A percentile compares a stretch with the other conserved stretches of the same genome.
Evolutionary conservation across 495 filamentous ascomycete species (phyloP).

Genomic region (Hypoxylon rickii): DNA sequence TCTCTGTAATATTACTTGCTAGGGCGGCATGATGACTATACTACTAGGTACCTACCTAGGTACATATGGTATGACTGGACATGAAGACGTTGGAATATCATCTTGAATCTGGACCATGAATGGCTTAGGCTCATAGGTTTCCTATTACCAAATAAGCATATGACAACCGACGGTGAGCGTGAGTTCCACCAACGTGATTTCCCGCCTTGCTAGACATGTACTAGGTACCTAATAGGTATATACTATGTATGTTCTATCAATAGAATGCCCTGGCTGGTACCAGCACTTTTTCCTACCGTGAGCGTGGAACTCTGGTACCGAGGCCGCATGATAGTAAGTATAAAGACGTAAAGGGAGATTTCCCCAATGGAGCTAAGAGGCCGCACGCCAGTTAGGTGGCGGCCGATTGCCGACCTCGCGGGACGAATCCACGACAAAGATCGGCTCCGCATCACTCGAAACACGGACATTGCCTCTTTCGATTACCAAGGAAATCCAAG

Average conservation of each 20-base stretch:
- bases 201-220: not conserved
- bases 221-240: not conserved
- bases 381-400: constrained; percentile 34
- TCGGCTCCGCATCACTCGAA: constrained; percentile 36
- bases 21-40: not conserved
- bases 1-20: too few species aligned
- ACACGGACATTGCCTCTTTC: constrained; percentile 36
- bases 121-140: not conserved
- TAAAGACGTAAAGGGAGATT: constrained; percentile 19
- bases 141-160: not conserved
- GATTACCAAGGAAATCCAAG: constrained; percentile 2
- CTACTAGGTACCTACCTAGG: not conserved
- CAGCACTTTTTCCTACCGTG: constrained; percentile 2
- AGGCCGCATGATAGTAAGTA: constrained; percentile 23
- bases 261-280: not conserved
- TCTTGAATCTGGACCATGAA: not conserved
- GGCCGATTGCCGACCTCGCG: constrained; percentile 36
- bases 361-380: constrained; percentile 33
- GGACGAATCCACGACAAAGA: constrained; percentile 32
- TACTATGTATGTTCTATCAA: not conserved
- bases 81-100: not conserved
- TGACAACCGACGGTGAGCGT: not conserved
- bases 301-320: constrained; percentile 21
- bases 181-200: not conserved
- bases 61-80: not conserved